Evolutionary conservation across 805 yeast genomes (phyloP), one percentile per base, ranked within the genome.

Genomic region (Cyberlindnera veronae): DNA sequence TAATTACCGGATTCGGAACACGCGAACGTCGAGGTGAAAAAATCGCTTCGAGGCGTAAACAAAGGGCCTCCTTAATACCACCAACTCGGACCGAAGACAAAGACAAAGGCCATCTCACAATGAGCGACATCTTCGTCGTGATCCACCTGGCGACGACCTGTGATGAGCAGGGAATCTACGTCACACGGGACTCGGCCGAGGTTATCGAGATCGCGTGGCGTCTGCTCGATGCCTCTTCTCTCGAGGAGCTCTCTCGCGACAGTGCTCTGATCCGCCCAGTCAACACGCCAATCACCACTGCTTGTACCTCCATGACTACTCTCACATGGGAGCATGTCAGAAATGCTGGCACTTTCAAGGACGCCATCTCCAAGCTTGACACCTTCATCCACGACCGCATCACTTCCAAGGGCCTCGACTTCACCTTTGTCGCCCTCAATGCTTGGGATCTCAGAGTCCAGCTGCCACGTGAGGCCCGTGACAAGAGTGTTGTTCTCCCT

Each of bases 401-500:
- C 23, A 58, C 70, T 11, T 51, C 67, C 23, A 60, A 67, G 28
- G 66, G 66, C 10, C 58, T 62, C 35, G 80, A 79, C 29, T 81
- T 85, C 57, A 68, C 79, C 3, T 76, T 88, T 50, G 80, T 88
- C 35, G 72, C 88, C 1, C 67, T 77, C 45, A 77, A 79, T 54
- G 70, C 82, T 10, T 79, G 83, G 81, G 81, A 81, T 53, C 65
- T 89, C 34, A 72, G 89, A 44, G 90, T 90, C 34, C 83, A 81
- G 54, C 64, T 90, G 26, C 83, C 84, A 11, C 72, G 95, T 34
- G 95, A 88, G 58, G 86, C 95, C 7, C 69, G 87, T 29, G 95
- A 86, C 56, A 78, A 83, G 57, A 73, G 77, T 10, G 79, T 84
- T 42, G 73, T 70, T 5, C 69, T 89, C 41, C 96, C 96, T 0